Base-by-base conservation (phyloP, 768 basidiomycete genomes). In the Cyclocybe aegerita region DNA sequence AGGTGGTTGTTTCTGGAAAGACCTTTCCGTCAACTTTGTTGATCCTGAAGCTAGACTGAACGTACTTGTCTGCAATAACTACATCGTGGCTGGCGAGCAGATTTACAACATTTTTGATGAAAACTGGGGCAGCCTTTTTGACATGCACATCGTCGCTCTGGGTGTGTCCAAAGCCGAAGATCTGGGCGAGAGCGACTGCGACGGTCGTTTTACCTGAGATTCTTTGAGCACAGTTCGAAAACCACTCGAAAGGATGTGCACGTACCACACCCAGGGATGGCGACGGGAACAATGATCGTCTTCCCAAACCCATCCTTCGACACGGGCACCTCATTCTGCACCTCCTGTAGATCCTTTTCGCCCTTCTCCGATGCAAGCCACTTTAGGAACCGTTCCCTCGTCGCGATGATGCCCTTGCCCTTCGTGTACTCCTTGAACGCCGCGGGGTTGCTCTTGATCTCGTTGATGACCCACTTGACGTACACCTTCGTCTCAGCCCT, bases 21-120 rank as follows among this genome's bases (percentile, higher is more conserved):
- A 11, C 15, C 23, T n/a, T 15, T 38, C 7, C 41, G 36, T 55
- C 12, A 48, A 34, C 9, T 33, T 12, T 12, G 40, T 35, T 16
- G 38, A 43, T 4, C 14, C 39, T 1, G 15, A 42, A 40, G 32
- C 36, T 4, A 33, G 34, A 32, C 31, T n/a, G 7, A 39, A 68
- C 84, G 46, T 58, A 93, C 94, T 90, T 91, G 69, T 98, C 97
- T 23, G 95, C 94, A 54, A 91, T 90, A 16, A 98, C 95, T 0
- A 98, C 82, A 51, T 89, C 77, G 43, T 89, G 71, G 0, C 64
- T 73, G 46, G 78, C 63, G 17, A 98, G 72, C 1, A 89, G 74
- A 0, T 72, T 63, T 10, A 69, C 61, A 35, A 97, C 88, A 51
- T 90, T 94, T 63, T 75, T 83, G 47, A 91, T 61, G 64, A 96